phyloP scores from a whole-genome alignment of 371 early-diverging fungal species.

The Mortierella sp. region DNA sequence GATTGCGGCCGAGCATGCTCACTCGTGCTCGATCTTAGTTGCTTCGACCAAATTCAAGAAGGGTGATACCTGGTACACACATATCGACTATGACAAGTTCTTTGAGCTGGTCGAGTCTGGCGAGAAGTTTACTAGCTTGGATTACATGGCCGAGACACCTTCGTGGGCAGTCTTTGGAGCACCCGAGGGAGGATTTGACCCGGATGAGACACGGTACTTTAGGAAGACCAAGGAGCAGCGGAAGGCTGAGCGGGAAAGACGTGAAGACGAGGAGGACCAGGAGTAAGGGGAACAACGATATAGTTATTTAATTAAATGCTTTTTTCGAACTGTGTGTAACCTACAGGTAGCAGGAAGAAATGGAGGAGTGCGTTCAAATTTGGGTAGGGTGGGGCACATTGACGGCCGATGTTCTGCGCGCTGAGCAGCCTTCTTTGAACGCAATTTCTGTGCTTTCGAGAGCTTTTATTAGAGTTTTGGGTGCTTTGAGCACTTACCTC shows the following conservation, averaged over 20 bases:
- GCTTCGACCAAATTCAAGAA: conserved; percentile 78
- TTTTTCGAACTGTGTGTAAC: not conserved
- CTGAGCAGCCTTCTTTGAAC: not conserved
- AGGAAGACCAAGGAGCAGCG: conserved; percentile 67
- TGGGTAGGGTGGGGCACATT: not conserved
- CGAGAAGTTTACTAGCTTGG: conserved; percentile 74
- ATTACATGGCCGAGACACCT: conserved; percentile 83
- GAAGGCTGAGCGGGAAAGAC: conserved; percentile 44
- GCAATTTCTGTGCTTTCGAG: not conserved
- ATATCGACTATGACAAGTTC: conserved; percentile 86
- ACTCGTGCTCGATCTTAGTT: conserved; percentile 82
- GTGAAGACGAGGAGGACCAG: conserved; percentile 28
- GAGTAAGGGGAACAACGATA: not conserved
- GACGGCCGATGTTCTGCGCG: conserved; percentile 1
- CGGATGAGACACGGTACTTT: conserved; percentile 78
- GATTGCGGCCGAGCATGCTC: conserved; percentile 83
- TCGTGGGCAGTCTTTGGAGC: conserved; percentile 85
- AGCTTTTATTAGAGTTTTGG: not conserved
- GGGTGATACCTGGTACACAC: conserved; percentile 83
- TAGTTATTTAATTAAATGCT: not conserved
- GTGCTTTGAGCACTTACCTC: not conserved
- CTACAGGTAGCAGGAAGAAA: no score
- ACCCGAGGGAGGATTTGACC: conserved; percentile 83
- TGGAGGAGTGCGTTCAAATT: not conserved
- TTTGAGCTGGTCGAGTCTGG: conserved; percentile 76